These are phyloP conservation scores for Reutealis trisperma DNA, from an alignment of 345 rosid genomes.

Conservation along the genomic window DNA sequence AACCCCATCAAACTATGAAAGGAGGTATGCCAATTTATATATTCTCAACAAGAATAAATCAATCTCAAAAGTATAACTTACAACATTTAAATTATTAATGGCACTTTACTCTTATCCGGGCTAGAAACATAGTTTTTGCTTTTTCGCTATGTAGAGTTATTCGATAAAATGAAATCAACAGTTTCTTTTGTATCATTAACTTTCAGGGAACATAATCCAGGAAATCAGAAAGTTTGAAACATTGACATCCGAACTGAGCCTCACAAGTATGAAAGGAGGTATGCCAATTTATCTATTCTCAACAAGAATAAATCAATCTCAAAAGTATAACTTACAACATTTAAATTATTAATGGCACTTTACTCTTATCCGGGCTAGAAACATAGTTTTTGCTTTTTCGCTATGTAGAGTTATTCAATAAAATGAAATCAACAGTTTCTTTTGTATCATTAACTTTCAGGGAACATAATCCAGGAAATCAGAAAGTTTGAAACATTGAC, in stretches of 20 bases:
- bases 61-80: not conserved
- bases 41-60: not conserved
- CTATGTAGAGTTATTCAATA: not conserved
- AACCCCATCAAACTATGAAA: not conserved
- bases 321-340: not conserved
- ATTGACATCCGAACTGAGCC: not conserved
- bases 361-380: not conserved
- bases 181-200: not conserved
- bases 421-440: not conserved
- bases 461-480: not conserved
- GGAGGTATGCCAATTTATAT: not conserved
- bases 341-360: not conserved
- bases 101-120: not conserved
- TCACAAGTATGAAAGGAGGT: too few relatives aligned
- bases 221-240: not conserved
- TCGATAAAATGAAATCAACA: not conserved
- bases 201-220: not conserved
- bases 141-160: not conserved
- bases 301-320: not conserved
- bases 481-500: not conserved
- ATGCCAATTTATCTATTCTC: too few relatives aligned
- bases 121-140: not conserved
- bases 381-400: not conserved
- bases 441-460: not conserved
- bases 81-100: not conserved